Percentiles rank a stretch among this genome's conserved stretches.
Conservation (phyloP, 2,329 filamentous ascomycete genomes). For the Metarhizium guizhouense region DNA sequence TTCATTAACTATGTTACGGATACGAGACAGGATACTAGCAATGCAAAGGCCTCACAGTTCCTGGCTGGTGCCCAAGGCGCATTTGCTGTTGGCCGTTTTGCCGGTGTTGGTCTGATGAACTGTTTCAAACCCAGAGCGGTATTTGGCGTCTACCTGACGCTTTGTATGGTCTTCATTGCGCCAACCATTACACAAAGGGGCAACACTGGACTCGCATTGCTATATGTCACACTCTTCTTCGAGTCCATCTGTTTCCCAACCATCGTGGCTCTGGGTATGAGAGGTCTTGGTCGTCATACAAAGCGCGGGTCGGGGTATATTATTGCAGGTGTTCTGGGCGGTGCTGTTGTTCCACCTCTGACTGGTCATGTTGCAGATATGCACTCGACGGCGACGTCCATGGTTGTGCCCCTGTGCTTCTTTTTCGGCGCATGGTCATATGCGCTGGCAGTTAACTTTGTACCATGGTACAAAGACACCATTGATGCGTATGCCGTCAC, state of each 20-base stretch:
- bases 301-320: constrained; percentile 66
- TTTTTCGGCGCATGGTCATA: constrained; percentile 49
- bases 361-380: constrained; percentile 45
- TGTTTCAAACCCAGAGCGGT: constrained; percentile 57
- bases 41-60: constrained; percentile 51
- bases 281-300: constrained; percentile 67
- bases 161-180: constrained; percentile 54
- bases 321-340: constrained; percentile 61
- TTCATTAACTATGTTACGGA: constrained; percentile 68
- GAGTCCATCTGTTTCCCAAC: constrained; percentile 75
- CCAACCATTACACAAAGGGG: constrained; percentile 37
- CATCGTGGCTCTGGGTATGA: constrained; percentile 69
- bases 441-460: constrained; percentile 55
- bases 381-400: constrained; percentile 45
- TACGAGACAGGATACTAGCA: constrained; percentile 41
- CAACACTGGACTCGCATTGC: constrained; percentile 47
- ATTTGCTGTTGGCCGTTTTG: constrained; percentile 65
- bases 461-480: constrained; percentile 51
- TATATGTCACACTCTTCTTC: constrained; percentile 67
- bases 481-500: constrained; percentile 48
- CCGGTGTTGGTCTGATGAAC: constrained; percentile 58
- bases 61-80: constrained; percentile 66
- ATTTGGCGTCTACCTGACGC: constrained; percentile 55
- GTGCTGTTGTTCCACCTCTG: constrained; percentile 64
- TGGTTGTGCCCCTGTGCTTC: constrained; percentile 57